Evolutionary conservation across 78 protist genomes (phyloP), one percentile per base, ranked within the genome.

Genomic region (Anaeramoeba ignava): DNA sequence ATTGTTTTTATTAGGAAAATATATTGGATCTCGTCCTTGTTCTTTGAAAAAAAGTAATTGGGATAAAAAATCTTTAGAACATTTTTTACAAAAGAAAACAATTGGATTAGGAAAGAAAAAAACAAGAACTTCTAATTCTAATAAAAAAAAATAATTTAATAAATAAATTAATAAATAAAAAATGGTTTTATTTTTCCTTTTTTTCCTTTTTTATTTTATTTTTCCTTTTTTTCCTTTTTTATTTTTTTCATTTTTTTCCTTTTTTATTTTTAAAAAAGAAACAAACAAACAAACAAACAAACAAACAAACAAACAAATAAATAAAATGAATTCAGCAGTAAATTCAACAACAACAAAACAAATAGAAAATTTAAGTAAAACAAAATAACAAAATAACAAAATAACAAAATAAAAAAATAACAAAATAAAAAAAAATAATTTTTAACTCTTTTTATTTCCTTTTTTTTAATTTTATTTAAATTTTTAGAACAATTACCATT

Each of bases 81-180:
- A n/a, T n/a, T n/a, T n/a, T n/a, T n/a, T n/a, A n/a, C n/a, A 17
- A 54, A 54, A 54, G 73, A 54, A 54, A 54, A 54, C 73, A 54
- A 54, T 54, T 54, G 8, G 73, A 54, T 17, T 54, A 17, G 8
- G 17, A 54, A 54, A 17, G 73, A 54, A 54, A 54, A 54, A 54
- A 54, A 17, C 36, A 17, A 54, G 73, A 54, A 17, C 36, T 27
- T 54, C 8, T 54, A 54, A 17, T 8, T 8, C 36, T 54, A 54
- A 17, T 27, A 54, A 17, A 54, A 54, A 17, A 17, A 54, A 17
- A 54, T 27, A 54, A 54, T 54, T 27, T 27, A 54, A 54, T 27
- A 54, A 8, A 54, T 54, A 54, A 27, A 54, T 17, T 27, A 27
- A 8, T 27, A 54, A 27, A 54, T 27, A 17, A 54, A 54, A 54